These are phyloP conservation scores for Penicilliopsis zonata DNA, from an alignment of 495 filamentous ascomycete genomes.

Conservation along the genomic window DNA sequence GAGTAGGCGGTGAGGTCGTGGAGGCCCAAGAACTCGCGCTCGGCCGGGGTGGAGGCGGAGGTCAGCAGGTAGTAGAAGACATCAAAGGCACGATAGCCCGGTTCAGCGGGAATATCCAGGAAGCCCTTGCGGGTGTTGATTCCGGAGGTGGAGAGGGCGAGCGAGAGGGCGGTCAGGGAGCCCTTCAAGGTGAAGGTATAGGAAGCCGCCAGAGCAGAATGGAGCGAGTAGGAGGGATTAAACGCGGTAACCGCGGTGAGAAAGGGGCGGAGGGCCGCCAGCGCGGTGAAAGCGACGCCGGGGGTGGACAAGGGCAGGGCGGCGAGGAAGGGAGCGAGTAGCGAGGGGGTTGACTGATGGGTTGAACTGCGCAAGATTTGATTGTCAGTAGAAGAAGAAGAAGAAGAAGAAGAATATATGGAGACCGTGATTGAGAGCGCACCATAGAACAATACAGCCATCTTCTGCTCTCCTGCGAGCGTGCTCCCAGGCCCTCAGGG, in stretches of 20 bases:
- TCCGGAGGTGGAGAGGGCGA: slow-evolving; percentile 76
- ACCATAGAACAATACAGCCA: slow-evolving; percentile 86
- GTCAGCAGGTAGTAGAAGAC: slow-evolving; percentile 96
- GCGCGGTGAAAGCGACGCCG: slow-evolving; percentile 55
- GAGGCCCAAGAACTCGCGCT: slow-evolving; percentile 82
- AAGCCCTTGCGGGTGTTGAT: slow-evolving; percentile 77
- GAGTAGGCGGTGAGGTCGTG: slow-evolving; percentile 67
- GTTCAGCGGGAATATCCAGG: slow-evolving; percentile 63
- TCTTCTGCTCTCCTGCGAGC: slow-evolving; percentile 90
- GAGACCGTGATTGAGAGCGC: slow-evolving; percentile 12
- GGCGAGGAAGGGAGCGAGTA: slow-evolving; percentile 69
- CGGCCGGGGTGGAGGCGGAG: slow-evolving; percentile 76
- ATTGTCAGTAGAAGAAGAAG: slow-evolving; percentile 10
- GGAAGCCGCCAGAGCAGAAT: slow-evolving; percentile 69
- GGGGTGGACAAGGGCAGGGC: slow-evolving; percentile 72
- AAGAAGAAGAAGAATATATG: slow-evolving; percentile 1
- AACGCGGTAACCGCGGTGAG: slow-evolving; percentile 75
- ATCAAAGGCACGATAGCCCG: slow-evolving; percentile 90
- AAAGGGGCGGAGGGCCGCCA: slow-evolving; percentile 74
- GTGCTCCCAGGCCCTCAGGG: slow-evolving; percentile 89
- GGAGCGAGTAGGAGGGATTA: slow-evolving; percentile 74
- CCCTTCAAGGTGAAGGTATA: slow-evolving; percentile 74
- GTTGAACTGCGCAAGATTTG: slow-evolving; percentile 66
- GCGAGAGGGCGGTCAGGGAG: slow-evolving; percentile 57
- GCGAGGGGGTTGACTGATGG: slow-evolving; percentile 75